Base-by-base conservation (phyloP, 495 filamentous ascomycete genomes). In the Lepidopterella palustris region DNA sequence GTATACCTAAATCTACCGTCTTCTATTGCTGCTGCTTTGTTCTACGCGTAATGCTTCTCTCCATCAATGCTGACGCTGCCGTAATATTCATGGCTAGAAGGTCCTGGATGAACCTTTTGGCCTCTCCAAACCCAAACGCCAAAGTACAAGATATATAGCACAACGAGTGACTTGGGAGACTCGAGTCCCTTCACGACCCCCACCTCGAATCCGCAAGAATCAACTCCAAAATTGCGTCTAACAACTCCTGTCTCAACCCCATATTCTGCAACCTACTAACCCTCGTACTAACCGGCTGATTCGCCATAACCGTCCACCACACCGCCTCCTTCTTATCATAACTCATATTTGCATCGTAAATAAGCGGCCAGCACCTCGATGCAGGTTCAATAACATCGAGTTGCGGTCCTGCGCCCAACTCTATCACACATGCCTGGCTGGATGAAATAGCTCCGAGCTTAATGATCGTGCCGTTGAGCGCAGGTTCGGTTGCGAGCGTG, bases 161-260 rank as follows among this genome's bases (percentile, higher is more conserved):
- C n/a, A n/a, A n/a, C n/a, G n/a, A n/a, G n/a, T n/a, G n/a, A n/a
- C n/a, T n/a, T n/a, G n/a, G n/a, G n/a, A n/a, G n/a, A n/a, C n/a
- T n/a, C n/a, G n/a, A 42, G 9, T 10, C 10, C 10, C 47, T 24
- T 50, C n/a, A 11, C 47, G 21, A 50, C 6, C 21, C 18, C 18
- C 20, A 62, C 45, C 64, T 62, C 28, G 45, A 32, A 52, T 66
- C 64, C 42, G 64, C 64, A 23, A 66, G 51, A 25, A 66, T 25
- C 31, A 66, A 25, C 60, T 66, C 64, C 18, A 66, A 26, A 1
- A 66, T 40, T 20, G 60, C 59, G 57, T 66, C 57, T 51, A 66
- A 49, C 29, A 66, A 26, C 28, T 60, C 60, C 45, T 56, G 42
- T 53, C 54, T 9, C 15, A 66, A n/a, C 1, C 39, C 47, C 59